phyloP scores from a whole-genome alignment of 768 basidiomycete genomes.

The Mycena metata region DNA sequence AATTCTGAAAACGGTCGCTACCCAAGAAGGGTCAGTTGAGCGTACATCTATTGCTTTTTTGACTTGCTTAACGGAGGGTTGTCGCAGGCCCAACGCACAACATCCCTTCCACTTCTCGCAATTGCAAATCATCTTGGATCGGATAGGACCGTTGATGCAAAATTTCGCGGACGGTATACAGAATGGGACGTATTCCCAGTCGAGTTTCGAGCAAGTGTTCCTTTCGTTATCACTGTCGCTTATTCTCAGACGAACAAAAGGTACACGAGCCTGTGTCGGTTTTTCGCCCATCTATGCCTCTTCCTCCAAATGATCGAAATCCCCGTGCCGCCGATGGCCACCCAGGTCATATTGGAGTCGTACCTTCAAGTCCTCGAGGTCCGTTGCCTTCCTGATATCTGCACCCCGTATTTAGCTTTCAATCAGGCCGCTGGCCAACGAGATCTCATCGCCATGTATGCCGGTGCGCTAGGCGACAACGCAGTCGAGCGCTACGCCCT shows the following conservation, averaged over 20 bases:
- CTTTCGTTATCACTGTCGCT: background rate
- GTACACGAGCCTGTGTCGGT: slow-evolving; percentile 82
- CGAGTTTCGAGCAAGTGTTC: slow-evolving; percentile 68
- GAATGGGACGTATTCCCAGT: slow-evolving; percentile 61
- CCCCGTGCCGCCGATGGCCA: slow-evolving; percentile 77
- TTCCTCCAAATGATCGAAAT: slow-evolving; percentile 88
- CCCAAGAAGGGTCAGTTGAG: slow-evolving; percentile 71
- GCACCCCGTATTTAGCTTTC: background rate
- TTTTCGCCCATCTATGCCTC: slow-evolving; percentile 94
- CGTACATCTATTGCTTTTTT: background rate
- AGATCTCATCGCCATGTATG: slow-evolving; percentile 94
- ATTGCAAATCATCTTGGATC: slow-evolving; percentile 79
- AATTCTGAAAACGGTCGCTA: slow-evolving; percentile 67
- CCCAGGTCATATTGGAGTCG: slow-evolving; percentile 86
- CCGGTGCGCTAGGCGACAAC: slow-evolving; percentile 89
- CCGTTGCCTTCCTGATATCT: slow-evolving; percentile 29
- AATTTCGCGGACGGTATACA: slow-evolving; percentile 72
- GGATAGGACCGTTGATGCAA: slow-evolving; percentile 76
- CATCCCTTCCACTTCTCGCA: slow-evolving; percentile 89
- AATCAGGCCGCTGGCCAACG: slow-evolving; percentile 80
- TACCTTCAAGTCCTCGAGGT: slow-evolving; percentile 93
- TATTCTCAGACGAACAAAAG: slow-evolving; percentile 50
- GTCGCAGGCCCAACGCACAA: slow-evolving; percentile 64
- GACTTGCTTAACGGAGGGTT: background rate
- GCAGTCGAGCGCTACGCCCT: slow-evolving; percentile 93